Percentiles rank a stretch among this genome's conserved stretches.
phyloP scores from a whole-genome alignment of 257 asterid genomes.

The Marsdenia floribunda region DNA sequence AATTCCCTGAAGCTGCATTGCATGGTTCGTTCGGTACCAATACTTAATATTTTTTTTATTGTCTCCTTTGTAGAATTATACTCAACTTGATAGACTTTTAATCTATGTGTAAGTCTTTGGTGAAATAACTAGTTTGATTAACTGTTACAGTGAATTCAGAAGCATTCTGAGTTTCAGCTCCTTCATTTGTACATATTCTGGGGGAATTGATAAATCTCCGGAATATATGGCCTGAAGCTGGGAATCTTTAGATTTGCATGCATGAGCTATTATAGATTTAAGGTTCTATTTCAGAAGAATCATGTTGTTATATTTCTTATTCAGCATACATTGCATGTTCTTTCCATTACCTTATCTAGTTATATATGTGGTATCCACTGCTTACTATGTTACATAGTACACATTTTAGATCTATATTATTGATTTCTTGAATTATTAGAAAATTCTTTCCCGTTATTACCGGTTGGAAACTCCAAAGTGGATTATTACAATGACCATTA shows the following conservation, averaged over 20 bases:
- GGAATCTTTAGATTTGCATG: background rate
- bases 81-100: too few relatives aligned
- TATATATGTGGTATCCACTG: background rate
- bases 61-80: too few relatives aligned
- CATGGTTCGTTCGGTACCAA: too few relatives aligned
- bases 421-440: background rate
- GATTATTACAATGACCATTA: background rate
- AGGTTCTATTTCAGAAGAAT: background rate
- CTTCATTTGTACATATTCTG: background rate
- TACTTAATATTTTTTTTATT: too few relatives aligned
- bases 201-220: background rate
- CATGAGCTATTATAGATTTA: background rate
- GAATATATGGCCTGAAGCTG: background rate
- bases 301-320: background rate
- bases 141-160: too few relatives aligned
- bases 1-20: too few relatives aligned
- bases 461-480: background rate
- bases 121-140: too few relatives aligned
- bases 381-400: background rate
- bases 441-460: background rate
- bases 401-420: background rate
- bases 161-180: background rate
- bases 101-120: too few relatives aligned
- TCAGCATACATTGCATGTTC: background rate
- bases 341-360: background rate